Evolutionary conservation across 1,139 yeast genomes (phyloP).

Genomic region (Pichia sp.): DNA sequence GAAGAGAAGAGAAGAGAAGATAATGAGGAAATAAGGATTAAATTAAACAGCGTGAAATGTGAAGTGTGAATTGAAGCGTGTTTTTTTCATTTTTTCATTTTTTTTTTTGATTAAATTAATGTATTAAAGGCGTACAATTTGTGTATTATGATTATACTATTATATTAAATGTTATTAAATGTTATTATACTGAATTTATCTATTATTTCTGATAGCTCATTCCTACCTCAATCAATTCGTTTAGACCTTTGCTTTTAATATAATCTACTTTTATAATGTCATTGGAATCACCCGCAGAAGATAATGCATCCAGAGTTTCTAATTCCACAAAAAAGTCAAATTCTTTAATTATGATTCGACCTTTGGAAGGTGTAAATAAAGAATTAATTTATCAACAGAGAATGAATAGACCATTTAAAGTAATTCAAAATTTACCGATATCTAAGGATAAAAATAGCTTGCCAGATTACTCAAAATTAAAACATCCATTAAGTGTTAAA

Average conservation of each 20-base stretch:
- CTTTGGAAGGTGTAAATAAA: conserved; percentile 42
- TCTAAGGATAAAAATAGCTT: conserved; percentile 38
- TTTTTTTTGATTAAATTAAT: too few species aligned
- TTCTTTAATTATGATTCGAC: conserved; percentile 30
- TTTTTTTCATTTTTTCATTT: too few species aligned
- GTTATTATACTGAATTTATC: too few species aligned
- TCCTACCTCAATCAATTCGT: too few species aligned
- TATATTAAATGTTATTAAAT: too few species aligned
- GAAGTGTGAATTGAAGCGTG: background rate
- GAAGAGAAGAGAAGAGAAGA: too few species aligned
- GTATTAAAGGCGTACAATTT: too few species aligned
- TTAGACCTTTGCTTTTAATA: too few species aligned
- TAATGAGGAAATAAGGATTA: too few species aligned
- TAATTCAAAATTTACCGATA: conserved; percentile 65
- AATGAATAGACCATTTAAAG: conserved; percentile 55
- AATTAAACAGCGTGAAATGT: background rate
- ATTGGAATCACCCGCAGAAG: background rate
- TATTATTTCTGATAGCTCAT: too few species aligned
- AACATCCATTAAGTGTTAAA: conserved; percentile 60
- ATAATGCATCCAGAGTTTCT: background rate
- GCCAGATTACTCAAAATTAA: conserved; percentile 57
- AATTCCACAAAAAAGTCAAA: background rate
- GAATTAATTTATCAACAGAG: conserved; percentile 40
- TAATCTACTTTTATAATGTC: too few species aligned
- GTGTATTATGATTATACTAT: too few species aligned